phyloP scores from a whole-genome alignment of 2,329 filamentous ascomycete species.

The Fusarium sp. region DNA sequence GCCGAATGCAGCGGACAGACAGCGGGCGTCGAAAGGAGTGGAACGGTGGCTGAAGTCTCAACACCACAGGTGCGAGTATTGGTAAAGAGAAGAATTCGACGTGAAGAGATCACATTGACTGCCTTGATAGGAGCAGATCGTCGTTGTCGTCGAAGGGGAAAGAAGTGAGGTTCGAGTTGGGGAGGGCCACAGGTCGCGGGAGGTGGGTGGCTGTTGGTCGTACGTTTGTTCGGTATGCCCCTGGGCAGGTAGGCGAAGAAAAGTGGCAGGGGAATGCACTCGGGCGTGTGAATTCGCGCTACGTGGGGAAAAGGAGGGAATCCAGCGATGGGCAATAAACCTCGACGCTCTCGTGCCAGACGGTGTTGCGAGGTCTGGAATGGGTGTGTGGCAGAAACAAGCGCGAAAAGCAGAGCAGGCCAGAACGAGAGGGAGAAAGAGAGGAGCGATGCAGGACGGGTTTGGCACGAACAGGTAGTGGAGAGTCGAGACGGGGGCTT shows the following conservation, averaged over 20 bases:
- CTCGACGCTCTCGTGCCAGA: conserved; percentile 48
- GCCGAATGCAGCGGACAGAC: conserved; percentile 36
- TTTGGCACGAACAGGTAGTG: conserved; percentile 30
- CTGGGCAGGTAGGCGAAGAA: conserved; percentile 28
- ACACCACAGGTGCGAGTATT: conserved; percentile 43
- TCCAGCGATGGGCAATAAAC: conserved; percentile 34
- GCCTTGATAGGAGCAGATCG: conserved; percentile 5
- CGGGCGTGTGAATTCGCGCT: conserved; percentile 30
- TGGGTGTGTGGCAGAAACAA: conserved; percentile 40
- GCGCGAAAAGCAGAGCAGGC: conserved; percentile 31
- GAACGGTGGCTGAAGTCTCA: conserved; percentile 36
- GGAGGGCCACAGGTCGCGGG: not conserved
- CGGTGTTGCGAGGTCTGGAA: conserved; percentile 47
- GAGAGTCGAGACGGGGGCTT: conserved; percentile 25
- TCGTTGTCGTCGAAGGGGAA: conserved; percentile 21
- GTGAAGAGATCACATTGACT: conserved; percentile 7
- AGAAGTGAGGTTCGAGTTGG: conserved; percentile 4
- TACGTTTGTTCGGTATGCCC: conserved; percentile 25
- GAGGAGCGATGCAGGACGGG: conserved; percentile 26
- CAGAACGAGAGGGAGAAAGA: conserved; percentile 32
- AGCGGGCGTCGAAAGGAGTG: conserved; percentile 34
- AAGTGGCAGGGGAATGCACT: conserved; percentile 25
- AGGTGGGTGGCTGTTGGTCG: conserved; percentile 16
- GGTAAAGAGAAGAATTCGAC: conserved; percentile 17
- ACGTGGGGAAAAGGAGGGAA: conserved; percentile 27